Evolutionary conservation across 106 monocot genomes (phyloP).

Genomic region (Ottelia alismoides): DNA sequence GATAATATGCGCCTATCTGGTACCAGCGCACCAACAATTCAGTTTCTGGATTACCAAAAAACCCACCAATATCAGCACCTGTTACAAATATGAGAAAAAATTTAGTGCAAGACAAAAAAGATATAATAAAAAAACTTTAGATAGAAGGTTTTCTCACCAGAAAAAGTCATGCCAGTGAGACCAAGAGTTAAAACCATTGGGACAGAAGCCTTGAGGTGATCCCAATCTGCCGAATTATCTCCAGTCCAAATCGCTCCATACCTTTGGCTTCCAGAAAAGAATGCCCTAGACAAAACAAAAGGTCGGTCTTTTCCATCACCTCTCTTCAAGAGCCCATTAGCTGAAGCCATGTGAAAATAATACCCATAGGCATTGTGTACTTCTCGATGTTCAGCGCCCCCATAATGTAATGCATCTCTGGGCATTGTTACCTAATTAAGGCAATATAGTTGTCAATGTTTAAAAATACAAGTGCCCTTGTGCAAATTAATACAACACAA

Average conservation of each 20-base stretch:
- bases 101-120: not conserved
- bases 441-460: too few species aligned
- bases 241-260: constrained; percentile 98
- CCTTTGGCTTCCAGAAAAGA: constrained; percentile 96
- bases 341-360: constrained; percentile 93
- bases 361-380: constrained; percentile 98
- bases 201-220: constrained; percentile 84
- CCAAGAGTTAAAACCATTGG: constrained; percentile 93
- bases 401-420: constrained; percentile 87
- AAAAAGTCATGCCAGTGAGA: constrained; percentile 82
- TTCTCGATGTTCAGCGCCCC: constrained; percentile 85
- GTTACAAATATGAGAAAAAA: not conserved
- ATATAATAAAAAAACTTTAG: too few species aligned
- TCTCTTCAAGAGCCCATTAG: constrained; percentile 80
- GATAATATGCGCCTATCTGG: constrained; percentile 92
- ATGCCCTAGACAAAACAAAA: constrained; percentile 90
- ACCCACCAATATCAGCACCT: constrained; percentile 99
- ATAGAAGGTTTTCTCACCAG: constrained; percentile 46
- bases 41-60: constrained; percentile 91
- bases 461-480: too few species aligned
- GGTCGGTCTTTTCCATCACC: constrained; percentile 80
- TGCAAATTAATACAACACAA: too few species aligned
- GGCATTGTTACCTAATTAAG: constrained; percentile 94
- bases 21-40: constrained; percentile 94
- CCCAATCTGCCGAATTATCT: constrained; percentile 95